Evolutionary conservation across 192 early-diverging fungal genomes (phyloP), one percentile per base, ranked within the genome.

Genomic region (Backusella sp.): DNA sequence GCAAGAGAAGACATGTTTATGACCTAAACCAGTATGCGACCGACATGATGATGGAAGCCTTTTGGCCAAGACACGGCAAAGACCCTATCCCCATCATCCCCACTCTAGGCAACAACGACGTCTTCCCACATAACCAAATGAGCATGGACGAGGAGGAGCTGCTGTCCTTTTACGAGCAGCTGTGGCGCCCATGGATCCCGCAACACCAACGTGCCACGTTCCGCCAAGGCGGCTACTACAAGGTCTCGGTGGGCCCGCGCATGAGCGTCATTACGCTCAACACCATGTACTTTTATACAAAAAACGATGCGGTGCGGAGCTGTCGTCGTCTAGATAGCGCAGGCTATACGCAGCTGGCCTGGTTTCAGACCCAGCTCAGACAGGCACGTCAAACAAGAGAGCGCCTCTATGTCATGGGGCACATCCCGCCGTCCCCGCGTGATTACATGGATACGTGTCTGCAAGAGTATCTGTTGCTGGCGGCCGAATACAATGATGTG

Each of bases 221-320:
- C 49, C 86, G 84, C 39, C 75, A 85, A 17, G 91, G 90, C 53
- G 92, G 92, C 2, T 94, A 92, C 74, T 92, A 85, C 76, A 75
- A 77, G 2, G 76, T 79, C 1, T 87, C 91, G 26, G 82, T 93
- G 46, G 76, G 83, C 15, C 82, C 84, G 3, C 81, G 82, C 2
- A 70, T 92, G 34, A 76, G 84, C 0, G 88, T 88, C 36, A 70
- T 92, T 2, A 84, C 91, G 6, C 82, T 94, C 28, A 94, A 94
- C 76, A 92, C 92, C 0, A 80, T 92, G 12, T 94, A 91, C 73
- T 94, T 92, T 76, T 91, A 84, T 68, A 85, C 86, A 26, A 82
- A 88, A 36, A 94, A 94, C 70, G 83, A 88, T 32, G 88, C 87
- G 1, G 90, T 92, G 7, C 86, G 91, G 72, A 91, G 90, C 4